Evolutionary conservation across 2,329 filamentous ascomycete species (phyloP).

Genomic region (Alternaria ventricosa): DNA sequence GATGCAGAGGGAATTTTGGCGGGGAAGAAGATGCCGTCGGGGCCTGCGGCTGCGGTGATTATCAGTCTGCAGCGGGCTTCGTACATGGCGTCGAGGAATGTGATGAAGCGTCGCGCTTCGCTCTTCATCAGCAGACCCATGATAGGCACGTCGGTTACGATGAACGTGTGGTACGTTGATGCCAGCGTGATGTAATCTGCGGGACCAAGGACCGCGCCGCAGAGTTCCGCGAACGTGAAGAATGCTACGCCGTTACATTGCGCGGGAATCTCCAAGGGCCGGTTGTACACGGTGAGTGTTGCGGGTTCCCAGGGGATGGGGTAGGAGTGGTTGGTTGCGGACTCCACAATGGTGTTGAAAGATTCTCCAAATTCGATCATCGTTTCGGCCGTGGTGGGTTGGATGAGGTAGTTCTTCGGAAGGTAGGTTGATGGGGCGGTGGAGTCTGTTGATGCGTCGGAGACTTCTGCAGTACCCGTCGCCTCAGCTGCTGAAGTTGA

Average conservation of each 20-base stretch:
- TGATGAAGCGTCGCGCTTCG: slow-evolving; percentile 81
- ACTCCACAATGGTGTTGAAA: slow-evolving; percentile 30
- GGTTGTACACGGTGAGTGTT: slow-evolving; percentile 66
- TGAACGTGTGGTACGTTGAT: slow-evolving; percentile 78
- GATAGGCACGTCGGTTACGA: slow-evolving; percentile 73
- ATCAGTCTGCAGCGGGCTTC: slow-evolving; percentile 81
- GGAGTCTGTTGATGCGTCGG: not conserved
- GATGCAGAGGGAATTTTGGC: slow-evolving; percentile 18
- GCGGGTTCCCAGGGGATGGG: slow-evolving; percentile 53
- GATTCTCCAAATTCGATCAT: slow-evolving; percentile 27
- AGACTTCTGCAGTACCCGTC: not conserved
- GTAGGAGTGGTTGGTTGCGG: slow-evolving; percentile 39
- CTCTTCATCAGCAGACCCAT: slow-evolving; percentile 75
- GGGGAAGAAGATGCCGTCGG: slow-evolving; percentile 81
- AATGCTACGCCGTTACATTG: slow-evolving; percentile 64
- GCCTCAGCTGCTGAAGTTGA: not conserved
- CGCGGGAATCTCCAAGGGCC: slow-evolving; percentile 65
- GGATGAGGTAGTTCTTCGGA: slow-evolving; percentile 47
- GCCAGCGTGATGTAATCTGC: slow-evolving; percentile 85
- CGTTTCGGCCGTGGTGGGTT: slow-evolving; percentile 30
- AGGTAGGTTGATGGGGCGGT: slow-evolving; percentile 4
- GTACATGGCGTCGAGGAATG: slow-evolving; percentile 76
- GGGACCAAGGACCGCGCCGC: slow-evolving; percentile 69
- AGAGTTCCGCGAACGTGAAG: slow-evolving; percentile 74
- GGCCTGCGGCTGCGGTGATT: slow-evolving; percentile 69